Percentiles rank a stretch among this genome's conserved stretches.
These are phyloP conservation scores for Fusarium newnesense DNA, from an alignment of 2,329 filamentous ascomycete species.

Conservation along the genomic window DNA sequence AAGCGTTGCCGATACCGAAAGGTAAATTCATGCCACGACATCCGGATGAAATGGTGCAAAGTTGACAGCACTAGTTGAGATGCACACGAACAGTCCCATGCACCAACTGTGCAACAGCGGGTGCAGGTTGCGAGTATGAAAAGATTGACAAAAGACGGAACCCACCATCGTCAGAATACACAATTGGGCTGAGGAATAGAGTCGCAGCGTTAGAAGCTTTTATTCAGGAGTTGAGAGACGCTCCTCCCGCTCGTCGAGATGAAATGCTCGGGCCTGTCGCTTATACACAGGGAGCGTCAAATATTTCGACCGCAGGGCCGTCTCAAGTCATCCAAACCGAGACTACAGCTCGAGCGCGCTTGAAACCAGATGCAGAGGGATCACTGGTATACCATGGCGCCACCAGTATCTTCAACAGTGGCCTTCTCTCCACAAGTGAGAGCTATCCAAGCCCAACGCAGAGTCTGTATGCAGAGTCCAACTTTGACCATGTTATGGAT, in stretches of 20 bases:
- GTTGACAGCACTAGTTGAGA: not conserved
- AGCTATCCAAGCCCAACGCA: not conserved
- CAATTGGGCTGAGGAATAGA: not conserved
- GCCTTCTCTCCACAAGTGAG: not conserved
- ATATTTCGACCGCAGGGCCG: not conserved
- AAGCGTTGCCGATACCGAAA: slow-evolving; percentile 9
- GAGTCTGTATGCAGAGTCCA: not conserved
- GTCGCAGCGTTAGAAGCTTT: not conserved
- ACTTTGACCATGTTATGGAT: slow-evolving; percentile 5
- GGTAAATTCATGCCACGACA: not conserved
- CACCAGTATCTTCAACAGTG: not conserved
- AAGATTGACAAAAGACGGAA: slow-evolving; percentile 1
- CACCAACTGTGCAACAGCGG: not conserved
- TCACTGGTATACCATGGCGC: not conserved
- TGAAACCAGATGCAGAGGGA: slow-evolving; percentile 1
- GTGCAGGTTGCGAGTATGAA: not conserved
- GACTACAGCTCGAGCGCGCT: not conserved
- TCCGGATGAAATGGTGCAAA: rapidly evolving
- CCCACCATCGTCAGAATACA: slow-evolving; percentile 2
- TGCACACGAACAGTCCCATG: not conserved
- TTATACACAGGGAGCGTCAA: not conserved
- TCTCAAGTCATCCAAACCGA: not conserved
- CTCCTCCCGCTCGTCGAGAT: not conserved
- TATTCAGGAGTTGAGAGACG: not conserved
- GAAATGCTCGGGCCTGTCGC: not conserved